A percentile compares a stretch with the other conserved stretches of the same genome.
Conservation (phyloP, 305 asterid genomes). For the Fraxinus angustifolia region DNA sequence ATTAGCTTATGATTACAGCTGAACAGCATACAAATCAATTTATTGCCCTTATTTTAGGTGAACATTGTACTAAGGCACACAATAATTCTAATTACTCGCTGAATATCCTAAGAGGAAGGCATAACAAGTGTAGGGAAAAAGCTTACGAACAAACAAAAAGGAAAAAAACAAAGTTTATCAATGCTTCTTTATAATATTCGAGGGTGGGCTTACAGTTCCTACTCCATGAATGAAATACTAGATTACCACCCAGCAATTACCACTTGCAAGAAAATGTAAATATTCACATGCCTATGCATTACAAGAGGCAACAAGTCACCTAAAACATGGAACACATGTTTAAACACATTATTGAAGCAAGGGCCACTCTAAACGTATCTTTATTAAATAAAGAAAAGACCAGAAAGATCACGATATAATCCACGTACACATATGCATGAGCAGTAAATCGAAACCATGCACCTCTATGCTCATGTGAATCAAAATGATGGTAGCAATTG, state of each 20-base stretch:
- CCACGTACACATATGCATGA: background rate
- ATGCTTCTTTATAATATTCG: background rate
- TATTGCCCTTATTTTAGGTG: background rate
- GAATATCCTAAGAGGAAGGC: background rate
- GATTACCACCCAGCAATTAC: background rate
- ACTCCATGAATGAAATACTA: background rate
- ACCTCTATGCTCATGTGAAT: background rate
- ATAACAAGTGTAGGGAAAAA: background rate
- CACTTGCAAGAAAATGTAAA: background rate
- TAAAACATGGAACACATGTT: background rate
- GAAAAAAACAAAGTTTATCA: background rate
- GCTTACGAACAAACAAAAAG: background rate
- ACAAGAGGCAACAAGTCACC: background rate
- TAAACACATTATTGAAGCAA: background rate
- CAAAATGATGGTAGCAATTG: background rate
- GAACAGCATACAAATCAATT: background rate
- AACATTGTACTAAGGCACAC: background rate
- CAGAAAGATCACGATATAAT: background rate
- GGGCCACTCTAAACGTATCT: background rate
- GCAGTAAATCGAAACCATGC: background rate
- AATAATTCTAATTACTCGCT: background rate
- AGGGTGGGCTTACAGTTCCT: background rate
- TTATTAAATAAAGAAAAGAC: background rate
- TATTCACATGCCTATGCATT: background rate
- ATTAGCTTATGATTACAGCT: slow-evolving; percentile 16